phyloP scores from a whole-genome alignment of 2,329 filamentous ascomycete genomes.

The Pseudogymnoascus sp. region DNA sequence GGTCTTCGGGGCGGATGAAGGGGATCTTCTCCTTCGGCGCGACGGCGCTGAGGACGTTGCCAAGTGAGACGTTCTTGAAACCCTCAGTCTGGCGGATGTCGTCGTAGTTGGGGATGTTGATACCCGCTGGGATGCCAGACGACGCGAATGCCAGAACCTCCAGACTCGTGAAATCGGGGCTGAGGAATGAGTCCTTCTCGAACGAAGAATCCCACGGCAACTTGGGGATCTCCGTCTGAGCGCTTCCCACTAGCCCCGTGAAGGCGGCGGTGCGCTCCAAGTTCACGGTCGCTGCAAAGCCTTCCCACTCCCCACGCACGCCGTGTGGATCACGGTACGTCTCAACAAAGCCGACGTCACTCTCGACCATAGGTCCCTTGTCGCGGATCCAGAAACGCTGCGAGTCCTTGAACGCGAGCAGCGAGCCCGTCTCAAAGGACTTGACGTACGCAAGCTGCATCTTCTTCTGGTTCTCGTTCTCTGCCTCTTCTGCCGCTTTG shows the following conservation, averaged over 20 bases:
- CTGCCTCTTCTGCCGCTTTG: constrained; percentile 58
- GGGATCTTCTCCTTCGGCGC: constrained; percentile 87
- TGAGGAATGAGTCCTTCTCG: constrained; percentile 92
- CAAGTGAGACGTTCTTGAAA: constrained; percentile 90
- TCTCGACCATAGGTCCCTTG: constrained; percentile 71
- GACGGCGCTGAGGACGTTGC: constrained; percentile 87
- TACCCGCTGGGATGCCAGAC: constrained; percentile 32
- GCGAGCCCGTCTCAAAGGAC: constrained; percentile 65
- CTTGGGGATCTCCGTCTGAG: constrained; percentile 75
- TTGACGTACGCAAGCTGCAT: constrained; percentile 68
- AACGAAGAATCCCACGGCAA: constrained; percentile 84
- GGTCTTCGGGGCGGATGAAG: constrained; percentile 73
- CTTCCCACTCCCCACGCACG: constrained; percentile 76
- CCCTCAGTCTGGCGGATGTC: constrained; percentile 73
- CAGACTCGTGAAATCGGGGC: constrained; percentile 89
- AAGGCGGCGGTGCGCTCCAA: constrained; percentile 85
- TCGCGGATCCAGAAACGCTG: constrained; percentile 78
- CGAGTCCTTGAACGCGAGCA: constrained; percentile 70
- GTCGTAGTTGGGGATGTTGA: constrained; percentile 54
- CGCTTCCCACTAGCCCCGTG: constrained; percentile 71
- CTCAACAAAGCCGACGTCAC: constrained; percentile 77
- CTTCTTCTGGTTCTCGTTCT: constrained; percentile 64
- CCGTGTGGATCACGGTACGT: constrained; percentile 78
- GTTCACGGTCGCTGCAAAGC: constrained; percentile 79
- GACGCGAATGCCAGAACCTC: constrained; percentile 79